A percentile compares a stretch with the other conserved stretches of the same genome.
phyloP scores from a whole-genome alignment of 208 protist species.

The Trypanosoma melophagium region DNA sequence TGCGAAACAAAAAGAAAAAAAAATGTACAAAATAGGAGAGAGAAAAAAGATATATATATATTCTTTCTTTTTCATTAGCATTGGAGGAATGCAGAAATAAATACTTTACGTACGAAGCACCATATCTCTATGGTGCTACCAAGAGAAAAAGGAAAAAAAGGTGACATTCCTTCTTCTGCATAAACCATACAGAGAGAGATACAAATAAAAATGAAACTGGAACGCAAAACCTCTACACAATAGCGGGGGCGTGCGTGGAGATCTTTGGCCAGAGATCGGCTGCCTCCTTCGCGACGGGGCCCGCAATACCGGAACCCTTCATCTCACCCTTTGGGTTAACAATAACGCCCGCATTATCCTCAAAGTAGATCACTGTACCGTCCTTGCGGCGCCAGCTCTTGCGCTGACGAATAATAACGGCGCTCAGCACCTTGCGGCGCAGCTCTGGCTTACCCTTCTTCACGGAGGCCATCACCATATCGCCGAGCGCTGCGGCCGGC shows the following conservation, averaged over 20 bases:
- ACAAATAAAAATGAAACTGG: slow-evolving; percentile 3
- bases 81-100: slow-evolving; percentile 1
- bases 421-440: slow-evolving; percentile 98
- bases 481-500: slow-evolving; percentile 96
- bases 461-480: slow-evolving; percentile 99
- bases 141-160: no score
- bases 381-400: slow-evolving; percentile 99
- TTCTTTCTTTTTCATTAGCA: slow-evolving; percentile 11
- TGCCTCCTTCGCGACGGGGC: slow-evolving; percentile 99
- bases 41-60: neutral
- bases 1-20: slow-evolving; percentile 5
- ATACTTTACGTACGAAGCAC: no score
- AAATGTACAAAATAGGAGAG: neutral
- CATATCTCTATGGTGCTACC: no score
- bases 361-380: slow-evolving; percentile 99
- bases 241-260: slow-evolving; percentile 93
- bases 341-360: slow-evolving; percentile 99
- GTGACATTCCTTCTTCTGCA: neutral
- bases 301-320: slow-evolving; percentile 99
- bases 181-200: neutral
- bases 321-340: slow-evolving; percentile 99
- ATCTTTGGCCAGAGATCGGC: slow-evolving; percentile 99
- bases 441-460: slow-evolving; percentile 99
- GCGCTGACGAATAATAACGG: slow-evolving; percentile 98
- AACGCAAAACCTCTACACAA: slow-evolving; percentile 41